Evolutionary conservation across 768 basidiomycete genomes (phyloP).

Genomic region (Tricholoma saponaceum): DNA sequence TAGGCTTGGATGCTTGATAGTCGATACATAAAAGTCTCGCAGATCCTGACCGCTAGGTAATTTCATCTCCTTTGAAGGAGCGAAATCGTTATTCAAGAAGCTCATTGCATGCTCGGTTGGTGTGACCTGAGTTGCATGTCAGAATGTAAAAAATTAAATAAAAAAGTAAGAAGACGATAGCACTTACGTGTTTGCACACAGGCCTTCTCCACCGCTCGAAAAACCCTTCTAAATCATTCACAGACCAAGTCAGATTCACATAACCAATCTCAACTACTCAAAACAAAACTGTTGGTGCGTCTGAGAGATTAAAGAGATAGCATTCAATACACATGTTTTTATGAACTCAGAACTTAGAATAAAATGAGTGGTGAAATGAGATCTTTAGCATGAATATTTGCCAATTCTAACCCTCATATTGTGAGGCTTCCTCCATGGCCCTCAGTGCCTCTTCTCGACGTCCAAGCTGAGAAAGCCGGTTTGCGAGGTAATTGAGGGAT

Average conservation of each 20-base stretch:
- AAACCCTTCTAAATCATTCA: conserved; percentile 35
- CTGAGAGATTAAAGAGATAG: background rate
- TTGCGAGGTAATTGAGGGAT: too few species aligned
- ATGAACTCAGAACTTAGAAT: too few species aligned
- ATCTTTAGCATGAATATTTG: too few species aligned
- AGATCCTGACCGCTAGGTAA: conserved; percentile 22
- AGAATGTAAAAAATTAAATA: conserved; percentile 15
- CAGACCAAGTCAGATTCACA: conserved; percentile 16
- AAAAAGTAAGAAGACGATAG: background rate
- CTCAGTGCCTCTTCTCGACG: too few species aligned
- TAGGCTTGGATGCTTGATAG: background rate
- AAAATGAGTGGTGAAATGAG: too few species aligned
- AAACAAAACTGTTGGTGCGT: background rate
- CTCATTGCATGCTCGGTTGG: conserved; percentile 61
- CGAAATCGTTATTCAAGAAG: conserved; percentile 49
- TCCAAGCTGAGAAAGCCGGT: too few species aligned
- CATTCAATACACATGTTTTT: background rate
- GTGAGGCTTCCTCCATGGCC: too few species aligned
- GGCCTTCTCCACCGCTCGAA: conserved; percentile 36
- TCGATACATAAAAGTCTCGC: conserved; percentile 31
- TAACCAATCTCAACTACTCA: background rate
- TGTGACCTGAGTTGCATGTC: conserved; percentile 33
- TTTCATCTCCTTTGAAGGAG: conserved; percentile 12
- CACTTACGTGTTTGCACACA: conserved; percentile 28
- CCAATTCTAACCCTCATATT: too few species aligned